Percentiles rank a stretch among this genome's conserved stretches.
Conservation (phyloP, 192 early-diverging fungal genomes). For the Dispira parvispora region DNA sequence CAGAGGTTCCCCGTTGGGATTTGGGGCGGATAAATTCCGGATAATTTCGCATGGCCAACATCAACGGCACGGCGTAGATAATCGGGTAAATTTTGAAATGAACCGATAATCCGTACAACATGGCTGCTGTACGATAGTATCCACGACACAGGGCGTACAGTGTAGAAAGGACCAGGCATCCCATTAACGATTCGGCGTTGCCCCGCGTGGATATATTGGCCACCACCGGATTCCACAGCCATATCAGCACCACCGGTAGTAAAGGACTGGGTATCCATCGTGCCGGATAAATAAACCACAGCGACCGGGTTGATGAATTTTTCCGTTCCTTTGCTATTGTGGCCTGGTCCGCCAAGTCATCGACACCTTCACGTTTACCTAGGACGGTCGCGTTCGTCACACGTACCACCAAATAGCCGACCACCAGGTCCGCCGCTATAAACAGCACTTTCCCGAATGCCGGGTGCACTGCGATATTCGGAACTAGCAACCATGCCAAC, state of each 20-base stretch:
- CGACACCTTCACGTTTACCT: background rate
- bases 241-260: constrained; percentile 27
- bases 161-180: constrained; percentile 54
- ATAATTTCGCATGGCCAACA: constrained; percentile 35
- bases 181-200: constrained; percentile 77
- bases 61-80: constrained; percentile 77
- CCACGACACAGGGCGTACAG: constrained; percentile 50
- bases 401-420: constrained; percentile 45
- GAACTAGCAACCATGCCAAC: constrained; percentile 75
- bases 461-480: constrained; percentile 53
- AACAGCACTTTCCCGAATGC: constrained; percentile 92
- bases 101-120: constrained; percentile 76
- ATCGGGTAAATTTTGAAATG: constrained; percentile 97
- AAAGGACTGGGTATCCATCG: background rate
- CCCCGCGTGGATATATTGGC: constrained; percentile 93
- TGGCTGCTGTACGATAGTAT: constrained; percentile 29
- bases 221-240: constrained; percentile 92
- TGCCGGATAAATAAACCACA: background rate
- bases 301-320: background rate
- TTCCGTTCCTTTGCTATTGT: too few species aligned
- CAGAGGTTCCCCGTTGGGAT: constrained; percentile 10
- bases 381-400: constrained; percentile 25
- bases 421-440: constrained; percentile 57
- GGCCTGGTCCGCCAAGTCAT: background rate
- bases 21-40: background rate